phyloP scores from a whole-genome alignment of 148 eudicot genomes.

The Amaranthus cruentus region DNA sequence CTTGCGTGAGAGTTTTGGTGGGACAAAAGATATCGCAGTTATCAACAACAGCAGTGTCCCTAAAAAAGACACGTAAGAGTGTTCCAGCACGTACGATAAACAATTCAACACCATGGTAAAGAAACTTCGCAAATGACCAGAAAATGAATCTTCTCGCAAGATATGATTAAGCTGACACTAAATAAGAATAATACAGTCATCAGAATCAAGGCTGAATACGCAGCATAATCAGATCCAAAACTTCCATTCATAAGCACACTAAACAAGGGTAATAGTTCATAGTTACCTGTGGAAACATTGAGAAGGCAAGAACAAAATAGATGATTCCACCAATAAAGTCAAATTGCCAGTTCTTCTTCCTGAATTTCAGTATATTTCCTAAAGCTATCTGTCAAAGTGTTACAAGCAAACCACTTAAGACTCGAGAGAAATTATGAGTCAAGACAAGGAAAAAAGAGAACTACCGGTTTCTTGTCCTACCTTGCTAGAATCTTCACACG shows the following conservation, averaged over 20 bases:
- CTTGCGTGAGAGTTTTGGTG: conserved; percentile 79
- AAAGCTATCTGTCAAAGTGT: conserved; percentile 72
- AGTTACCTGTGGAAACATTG: conserved; percentile 97
- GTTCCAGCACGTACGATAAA: conserved; percentile 59
- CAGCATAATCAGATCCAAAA: neutral
- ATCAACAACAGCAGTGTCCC: conserved; percentile 66
- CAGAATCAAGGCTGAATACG: neutral
- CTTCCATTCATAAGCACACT: neutral
- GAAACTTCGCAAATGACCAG: conserved; percentile 86
- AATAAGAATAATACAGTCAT: conserved; percentile 10
- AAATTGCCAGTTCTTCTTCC: conserved; percentile 99
- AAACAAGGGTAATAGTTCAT: neutral
- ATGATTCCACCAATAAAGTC: conserved; percentile 95
- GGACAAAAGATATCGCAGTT: conserved; percentile 76
- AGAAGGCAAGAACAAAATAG: conserved; percentile 82
- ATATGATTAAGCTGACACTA: conserved; percentile 93
- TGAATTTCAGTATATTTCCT: conserved; percentile 92
- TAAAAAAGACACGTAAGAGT: conserved; percentile 66
- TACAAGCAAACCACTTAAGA: conserved; percentile 7
- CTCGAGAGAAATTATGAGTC: neutral
- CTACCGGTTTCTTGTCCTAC: conserved; percentile 25
- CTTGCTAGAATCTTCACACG: conserved; percentile 96
- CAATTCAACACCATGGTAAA: conserved; percentile 72
- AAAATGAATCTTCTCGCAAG: conserved; percentile 67
- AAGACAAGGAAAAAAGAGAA: neutral